phyloP scores from a whole-genome alignment of 2,329 filamentous ascomycete genomes.

The Rhinocladiella mackenziei region DNA sequence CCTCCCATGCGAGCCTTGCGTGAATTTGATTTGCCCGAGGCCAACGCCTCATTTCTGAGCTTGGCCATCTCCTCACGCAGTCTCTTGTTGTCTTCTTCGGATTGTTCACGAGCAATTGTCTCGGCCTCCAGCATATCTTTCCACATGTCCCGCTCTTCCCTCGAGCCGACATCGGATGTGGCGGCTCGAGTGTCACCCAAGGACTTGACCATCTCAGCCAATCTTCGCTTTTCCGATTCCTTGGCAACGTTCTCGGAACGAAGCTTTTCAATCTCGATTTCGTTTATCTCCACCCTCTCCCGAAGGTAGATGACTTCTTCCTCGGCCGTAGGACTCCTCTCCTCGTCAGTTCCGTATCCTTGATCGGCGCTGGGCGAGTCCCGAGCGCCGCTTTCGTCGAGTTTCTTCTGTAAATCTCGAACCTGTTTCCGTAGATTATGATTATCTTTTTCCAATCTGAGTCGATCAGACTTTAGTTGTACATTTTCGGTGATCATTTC shows the following conservation, averaged over 20 bases:
- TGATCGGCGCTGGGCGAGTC: constrained; percentile 46
- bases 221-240: constrained; percentile 79
- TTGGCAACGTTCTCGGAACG: constrained; percentile 71
- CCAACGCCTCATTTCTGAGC: constrained; percentile 47
- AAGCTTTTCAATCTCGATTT: constrained; percentile 77
- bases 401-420: constrained; percentile 78
- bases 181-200: constrained; percentile 52
- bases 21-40: constrained; percentile 33
- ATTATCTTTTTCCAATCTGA: constrained; percentile 86
- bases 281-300: constrained; percentile 79
- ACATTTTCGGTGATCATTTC: constrained; percentile 98
- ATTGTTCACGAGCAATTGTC: constrained; percentile 79
- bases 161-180: constrained; percentile 48
- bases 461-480: constrained; percentile 83
- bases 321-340: constrained; percentile 55
- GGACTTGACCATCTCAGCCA: constrained; percentile 74
- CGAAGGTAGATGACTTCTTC: constrained; percentile 81
- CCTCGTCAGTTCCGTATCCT: constrained; percentile 54
- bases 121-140: constrained; percentile 93
- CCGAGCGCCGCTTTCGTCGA: constrained; percentile 49
- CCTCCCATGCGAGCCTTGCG: constrained; percentile 35
- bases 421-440: constrained; percentile 75
- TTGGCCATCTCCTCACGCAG: constrained; percentile 80
- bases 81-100: constrained; percentile 80
- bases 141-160: constrained; percentile 69